Base-by-base conservation (phyloP, 257 asterid species). In the Catharanthus roseus region DNA sequence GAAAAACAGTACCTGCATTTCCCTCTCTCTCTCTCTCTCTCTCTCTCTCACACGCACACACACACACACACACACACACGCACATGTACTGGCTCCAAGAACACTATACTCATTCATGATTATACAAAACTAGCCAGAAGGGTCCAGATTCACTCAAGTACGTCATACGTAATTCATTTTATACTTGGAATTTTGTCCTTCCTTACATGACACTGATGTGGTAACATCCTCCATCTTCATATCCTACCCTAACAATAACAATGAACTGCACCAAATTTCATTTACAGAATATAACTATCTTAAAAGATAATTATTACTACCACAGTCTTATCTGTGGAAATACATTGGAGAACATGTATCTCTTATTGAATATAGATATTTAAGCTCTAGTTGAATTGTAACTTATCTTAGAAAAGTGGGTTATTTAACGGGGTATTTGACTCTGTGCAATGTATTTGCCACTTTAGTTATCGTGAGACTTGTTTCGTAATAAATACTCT, bases 91-190 rank as follows among this genome's bases (percentile, higher is more conserved):
- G 54, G 66, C 65, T 66, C 53, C 39, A 72, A 68, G 57, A 47
- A 6, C 19, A 64, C 50, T 49, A 61, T 51, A 65, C 38, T 56
- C 71, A 33, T 31, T 74, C 63, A 34, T 34, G 58, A 57, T 57
- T 61, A 76, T 64, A 67, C 76, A n/a, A n/a, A n/a, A n/a, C n/a
- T n/a, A n/a, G n/a, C n/a, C n/a, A n/a, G n/a, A 95, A 95, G 86
- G 98, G 96, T 50, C 87, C 97, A 39, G 92, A 87, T 80, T 90
- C 69, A 91, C 99, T 77, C 99, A 89, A 78, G 99, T 84, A 56
- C 64, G 53, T 66, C 68, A 41, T 62, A 5, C 8, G 16, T n/a
- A 5, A 16, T 33, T 18, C 12, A 18, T 31, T n/a, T n/a, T 21
- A 42, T 42, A 4, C 47, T 9, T 3, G 9, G 9, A 11, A 11